phyloP scores from a whole-genome alignment of 176 grass and related monocot species.

The Calamus simplicifolius region DNA sequence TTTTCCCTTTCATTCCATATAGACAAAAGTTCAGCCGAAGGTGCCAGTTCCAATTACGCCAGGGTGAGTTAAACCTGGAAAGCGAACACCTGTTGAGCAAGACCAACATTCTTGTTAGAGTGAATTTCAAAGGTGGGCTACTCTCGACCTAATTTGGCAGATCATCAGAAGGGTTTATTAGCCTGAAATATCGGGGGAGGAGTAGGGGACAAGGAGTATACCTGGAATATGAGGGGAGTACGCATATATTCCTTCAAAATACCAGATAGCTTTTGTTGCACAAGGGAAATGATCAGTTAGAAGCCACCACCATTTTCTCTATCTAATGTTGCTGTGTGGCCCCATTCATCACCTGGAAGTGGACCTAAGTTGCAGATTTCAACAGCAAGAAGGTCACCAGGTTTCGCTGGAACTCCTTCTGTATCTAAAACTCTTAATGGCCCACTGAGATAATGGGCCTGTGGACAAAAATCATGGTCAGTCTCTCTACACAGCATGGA shows the following conservation, averaged over 20 bases:
- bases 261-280: slow-evolving; percentile 92
- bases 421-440: slow-evolving; percentile 75
- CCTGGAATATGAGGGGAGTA: slow-evolving; percentile 85
- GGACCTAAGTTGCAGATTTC: slow-evolving; percentile 91
- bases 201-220: neutral
- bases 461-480: slow-evolving; percentile 7
- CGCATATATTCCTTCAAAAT: slow-evolving; percentile 97
- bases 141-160: neutral
- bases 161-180: neutral
- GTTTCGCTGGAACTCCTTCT: slow-evolving; percentile 62
- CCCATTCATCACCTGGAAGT: slow-evolving; percentile 83
- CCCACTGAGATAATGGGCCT: slow-evolving; percentile 85
- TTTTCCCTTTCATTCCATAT: slow-evolving; percentile 91
- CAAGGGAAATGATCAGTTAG: slow-evolving; percentile 80
- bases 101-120: neutral
- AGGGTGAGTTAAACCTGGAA: slow-evolving; percentile 84
- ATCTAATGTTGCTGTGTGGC: slow-evolving; percentile 85
- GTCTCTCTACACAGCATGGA: neutral
- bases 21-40: slow-evolving; percentile 70
- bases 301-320: slow-evolving; percentile 94
- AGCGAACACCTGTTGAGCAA: slow-evolving; percentile 53
- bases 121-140: neutral
- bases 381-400: slow-evolving; percentile 80
- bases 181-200: too few relatives aligned
- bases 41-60: slow-evolving; percentile 86